Base-by-base conservation (phyloP, 2,329 filamentous ascomycete species). In the Tolypocladium pustulatum region DNA sequence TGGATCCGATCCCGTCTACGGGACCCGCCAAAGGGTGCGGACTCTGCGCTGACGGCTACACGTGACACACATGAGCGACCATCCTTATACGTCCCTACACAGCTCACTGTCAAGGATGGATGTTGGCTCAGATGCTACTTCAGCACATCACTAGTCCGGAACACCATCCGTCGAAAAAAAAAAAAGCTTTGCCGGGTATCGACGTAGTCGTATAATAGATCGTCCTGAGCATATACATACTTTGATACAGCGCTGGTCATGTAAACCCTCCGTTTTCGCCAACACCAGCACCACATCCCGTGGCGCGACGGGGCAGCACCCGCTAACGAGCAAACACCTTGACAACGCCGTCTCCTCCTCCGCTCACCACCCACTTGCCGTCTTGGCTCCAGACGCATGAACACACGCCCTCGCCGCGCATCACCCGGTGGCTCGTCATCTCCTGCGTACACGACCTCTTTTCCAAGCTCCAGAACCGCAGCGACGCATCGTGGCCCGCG, bases 401-500 rank as follows among this genome's bases (percentile, higher is more conserved):
- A 74, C 93, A 97, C 9, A 97, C 91, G 27, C 94, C 94, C 71
- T 99, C 94, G 55, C 93, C 94, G 56, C 94, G 85, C 92, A 97
- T 97, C 64, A 95, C 83, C 46, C 94, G 85, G 74, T 97, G 92
- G 61, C 85, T 90, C 3, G 91, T 95, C 66, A 99, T 91, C 71
- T 97, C 94, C 73, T 99, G 94, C 5, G 89, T 94, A 76, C 94
- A 99, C 53, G 88, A 89, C 56, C 94, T 85, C 78, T 96, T 99
- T 73, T 99, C 94, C 27, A 99, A 81, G 36, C 89, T 92, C 94
- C 94, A 99, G 81, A 99, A 97, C 34, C 94, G 88, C 59, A 99
- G 84, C 59, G 90, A 94, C 57, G 93, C 93, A 71, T 99, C 94
- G 72, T 99, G 94, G 27, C 94, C 94, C 1, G 91, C 94, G 53